phyloP scores from a whole-genome alignment of 1,139 yeast genomes.

The Blastobotrys illinoisensis region DNA sequence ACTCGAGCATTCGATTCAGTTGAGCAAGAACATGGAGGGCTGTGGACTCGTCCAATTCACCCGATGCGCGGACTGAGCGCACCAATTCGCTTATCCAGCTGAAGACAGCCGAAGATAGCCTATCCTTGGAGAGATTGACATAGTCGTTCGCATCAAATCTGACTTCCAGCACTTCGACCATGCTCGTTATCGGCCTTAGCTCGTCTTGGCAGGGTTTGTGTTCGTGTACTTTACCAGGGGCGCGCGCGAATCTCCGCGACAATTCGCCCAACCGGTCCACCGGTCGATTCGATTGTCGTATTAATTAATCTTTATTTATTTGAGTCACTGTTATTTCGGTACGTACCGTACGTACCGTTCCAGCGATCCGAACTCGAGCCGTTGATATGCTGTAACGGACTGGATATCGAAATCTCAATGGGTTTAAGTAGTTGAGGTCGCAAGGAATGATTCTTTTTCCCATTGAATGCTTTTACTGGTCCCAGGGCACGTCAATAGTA shows the following conservation, averaged over 20 bases:
- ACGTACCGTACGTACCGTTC: too few species aligned
- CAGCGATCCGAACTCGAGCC: too few species aligned
- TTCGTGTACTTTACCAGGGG: neutral
- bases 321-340: too few species aligned
- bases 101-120: slow-evolving; percentile 20
- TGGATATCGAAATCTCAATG: too few species aligned
- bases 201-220: neutral
- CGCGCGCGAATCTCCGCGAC: neutral
- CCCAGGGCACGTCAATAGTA: too few species aligned
- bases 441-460: too few species aligned
- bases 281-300: too few species aligned
- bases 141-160: slow-evolving; percentile 19
- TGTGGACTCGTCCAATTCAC: slow-evolving; percentile 7
- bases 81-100: slow-evolving; percentile 21
- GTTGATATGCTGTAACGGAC: too few species aligned
- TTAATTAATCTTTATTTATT: too few species aligned
- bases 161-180: slow-evolving; percentile 3
- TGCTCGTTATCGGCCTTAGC: neutral
- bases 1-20: slow-evolving; percentile 18
- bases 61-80: slow-evolving; percentile 12
- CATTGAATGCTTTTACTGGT: too few species aligned
- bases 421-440: too few species aligned
- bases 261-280: too few species aligned
- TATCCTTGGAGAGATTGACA: slow-evolving; percentile 20
- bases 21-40: slow-evolving; percentile 19